Base-by-base conservation (phyloP, 2,329 filamentous ascomycete species). In the Grosmannia serpens region DNA sequence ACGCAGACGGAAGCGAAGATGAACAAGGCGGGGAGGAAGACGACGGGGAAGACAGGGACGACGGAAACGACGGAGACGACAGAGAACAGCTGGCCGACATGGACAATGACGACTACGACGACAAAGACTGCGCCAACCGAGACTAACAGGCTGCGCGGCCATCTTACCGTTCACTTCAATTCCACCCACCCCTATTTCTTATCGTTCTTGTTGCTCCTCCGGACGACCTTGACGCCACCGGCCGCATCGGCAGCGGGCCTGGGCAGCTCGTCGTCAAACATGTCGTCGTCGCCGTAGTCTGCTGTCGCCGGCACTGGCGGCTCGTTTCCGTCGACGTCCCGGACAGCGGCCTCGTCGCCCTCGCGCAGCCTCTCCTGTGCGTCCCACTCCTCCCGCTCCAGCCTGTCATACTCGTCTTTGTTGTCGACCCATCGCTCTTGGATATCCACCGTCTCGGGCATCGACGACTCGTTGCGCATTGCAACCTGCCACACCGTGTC, bases 401-500 rank as follows among this genome's bases (percentile, higher is more conserved):
- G 74, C 65, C 86, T 85, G 70, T 99, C 94, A 67, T 89, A 90
- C 63, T 87, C 89, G 20, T 91, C 91, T 69, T 91, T 94, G 47
- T 86, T 80, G 72, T 97, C 92, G 35, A 99, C 75, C 94, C 94
- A 99, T 61, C 94, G 81, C 74, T 99, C 94, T 73, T 99, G 94
- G 62, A 97, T 86, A 71, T 99, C 92, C 60, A 86, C 78, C 11
- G 91, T 84, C 66, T 95, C 91, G 78, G 95, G 84, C 72, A 85
- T 75, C 35, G 83, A 83, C 41, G 84, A 82, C 60, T 86, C 84
- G 60, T 85, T 84, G 59, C 91, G 84, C 84, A 97, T 95, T 3
- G 94, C 90, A 51, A 97, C 85, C 67, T 95, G 89, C 94, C 94
- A 99, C n/a, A 99, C 83, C 8, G 87, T 91, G 70, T 99, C 92